Evolutionary conservation across 1,284 basidiomycete genomes (phyloP).

Genomic region (Exobasidium cylindrosporum): DNA sequence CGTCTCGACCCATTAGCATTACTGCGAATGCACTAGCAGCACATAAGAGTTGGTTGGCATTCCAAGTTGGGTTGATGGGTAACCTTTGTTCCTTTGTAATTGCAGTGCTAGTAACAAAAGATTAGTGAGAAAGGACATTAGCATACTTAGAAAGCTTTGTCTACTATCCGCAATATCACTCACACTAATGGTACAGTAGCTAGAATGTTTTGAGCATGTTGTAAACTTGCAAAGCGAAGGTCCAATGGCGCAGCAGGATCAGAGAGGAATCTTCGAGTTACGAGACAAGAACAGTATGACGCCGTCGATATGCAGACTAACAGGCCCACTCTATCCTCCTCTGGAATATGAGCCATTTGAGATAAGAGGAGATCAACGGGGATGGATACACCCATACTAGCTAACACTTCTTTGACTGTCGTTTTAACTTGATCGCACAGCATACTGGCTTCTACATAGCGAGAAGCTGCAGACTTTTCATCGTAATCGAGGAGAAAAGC

Average conservation of each 20-base stretch:
- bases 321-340: neutral
- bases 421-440: neutral
- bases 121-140: neutral
- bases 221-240: neutral
- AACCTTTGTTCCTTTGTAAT: neutral
- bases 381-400: neutral
- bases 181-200: neutral
- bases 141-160: no score
- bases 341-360: neutral
- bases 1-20: neutral
- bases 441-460: neutral
- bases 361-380: neutral
- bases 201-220: neutral
- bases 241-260: neutral
- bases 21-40: neutral
- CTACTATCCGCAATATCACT: no score
- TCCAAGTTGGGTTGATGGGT: neutral
- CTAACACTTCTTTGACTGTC: neutral
- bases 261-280: neutral
- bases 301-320: neutral
- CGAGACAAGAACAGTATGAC: neutral
- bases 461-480: neutral
- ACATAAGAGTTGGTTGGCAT: conserved; percentile 1
- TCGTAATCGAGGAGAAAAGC: neutral
- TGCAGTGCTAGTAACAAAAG: neutral